Evolutionary conservation across 2,329 filamentous ascomycete species (phyloP).

Genomic region (Macroventuria anomochaeta): DNA sequence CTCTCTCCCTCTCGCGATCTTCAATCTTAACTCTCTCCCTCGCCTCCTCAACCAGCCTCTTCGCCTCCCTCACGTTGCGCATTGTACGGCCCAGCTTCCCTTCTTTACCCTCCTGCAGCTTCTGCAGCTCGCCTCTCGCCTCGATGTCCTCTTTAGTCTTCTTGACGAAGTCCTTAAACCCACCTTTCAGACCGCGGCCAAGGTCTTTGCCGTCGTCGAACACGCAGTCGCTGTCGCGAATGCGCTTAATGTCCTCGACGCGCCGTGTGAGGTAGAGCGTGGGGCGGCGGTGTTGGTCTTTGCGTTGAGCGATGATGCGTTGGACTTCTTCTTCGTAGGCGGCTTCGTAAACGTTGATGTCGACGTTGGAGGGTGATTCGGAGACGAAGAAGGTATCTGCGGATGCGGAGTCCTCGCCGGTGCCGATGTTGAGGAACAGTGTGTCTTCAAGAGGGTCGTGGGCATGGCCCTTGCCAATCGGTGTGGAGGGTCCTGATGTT

Average conservation of each 20-base stretch:
- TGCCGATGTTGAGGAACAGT: constrained; percentile 78
- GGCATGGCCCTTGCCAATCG: constrained; percentile 62
- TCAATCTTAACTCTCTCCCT: constrained; percentile 41
- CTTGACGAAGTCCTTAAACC: constrained; percentile 46
- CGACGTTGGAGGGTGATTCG: constrained; percentile 83
- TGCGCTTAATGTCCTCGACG: constrained; percentile 54
- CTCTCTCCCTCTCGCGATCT: constrained; percentile 32
- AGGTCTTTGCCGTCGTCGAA: constrained; percentile 40
- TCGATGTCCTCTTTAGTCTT: constrained; percentile 45
- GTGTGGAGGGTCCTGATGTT: constrained; percentile 36
- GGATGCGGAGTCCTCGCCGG: constrained; percentile 56
- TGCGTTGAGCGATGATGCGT: constrained; percentile 64
- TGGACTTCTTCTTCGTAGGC: constrained; percentile 85
- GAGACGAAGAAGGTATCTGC: constrained; percentile 65
- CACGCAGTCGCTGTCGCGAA: constrained; percentile 42
- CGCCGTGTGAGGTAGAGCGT: constrained; percentile 64
- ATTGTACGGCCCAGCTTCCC: constrained; percentile 40
- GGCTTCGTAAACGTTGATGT: constrained; percentile 86
- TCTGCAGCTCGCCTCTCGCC: constrained; percentile 41
- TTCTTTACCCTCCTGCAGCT: constrained; percentile 43
- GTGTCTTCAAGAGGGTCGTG: constrained; percentile 70
- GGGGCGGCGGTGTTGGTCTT: constrained; percentile 49
- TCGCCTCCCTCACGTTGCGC: constrained; percentile 42
- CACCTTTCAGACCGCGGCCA: constrained; percentile 38
- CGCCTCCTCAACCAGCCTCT: constrained; percentile 45